Base-by-base conservation (phyloP, 805 yeast genomes). In the Komagataella mondaviorum region DNA sequence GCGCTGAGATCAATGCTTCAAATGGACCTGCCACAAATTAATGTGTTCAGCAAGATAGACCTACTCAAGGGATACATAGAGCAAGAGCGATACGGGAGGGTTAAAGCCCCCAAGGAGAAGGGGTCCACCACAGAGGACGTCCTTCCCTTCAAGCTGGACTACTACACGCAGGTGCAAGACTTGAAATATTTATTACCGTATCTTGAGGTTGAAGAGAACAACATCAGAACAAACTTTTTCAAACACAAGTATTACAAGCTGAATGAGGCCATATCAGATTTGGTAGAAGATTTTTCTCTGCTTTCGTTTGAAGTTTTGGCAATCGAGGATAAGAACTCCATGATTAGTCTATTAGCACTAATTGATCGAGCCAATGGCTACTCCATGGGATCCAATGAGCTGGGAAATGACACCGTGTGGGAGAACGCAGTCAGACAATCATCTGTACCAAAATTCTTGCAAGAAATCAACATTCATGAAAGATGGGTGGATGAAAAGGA, bases 321-420 rank as follows among this genome's bases (percentile, higher is more conserved):
- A 0, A 85, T 93, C 3, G 98, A 93, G 60, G 95, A 93, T 64
- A 93, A 93, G 61, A 80, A 81, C 54, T 81, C 93, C 36, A 93
- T 93, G 98, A 90, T 93, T 30, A 76, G 83, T 49, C 66, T 93
- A 44, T 73, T 93, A 47, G 73, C 85, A 14, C 71, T 79, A 1
- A 79, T 93, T 7, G 99, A 93, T 62, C 90, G 86, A 62, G 91
- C 97, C 2, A 87, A 84, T 59, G 99, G 99, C 0, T 93, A 93
- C 63, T 76, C 86, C 57, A 88, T 88, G 70, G 99, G 99, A 0
- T 72, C 90, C 1, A 86, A 89, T 30, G 99, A 93, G 58, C 74
- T 91, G 6, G 96, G 97, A 2, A 99, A 98, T n/a, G 99, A 93
- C 62, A 79, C 91, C 0, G 81, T 93, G 1, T 93, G 99, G 99